Evolutionary conservation across 2,329 filamentous ascomycete genomes (phyloP), one percentile per base, ranked within the genome.

Genomic region (Colletotrichum truncatum): DNA sequence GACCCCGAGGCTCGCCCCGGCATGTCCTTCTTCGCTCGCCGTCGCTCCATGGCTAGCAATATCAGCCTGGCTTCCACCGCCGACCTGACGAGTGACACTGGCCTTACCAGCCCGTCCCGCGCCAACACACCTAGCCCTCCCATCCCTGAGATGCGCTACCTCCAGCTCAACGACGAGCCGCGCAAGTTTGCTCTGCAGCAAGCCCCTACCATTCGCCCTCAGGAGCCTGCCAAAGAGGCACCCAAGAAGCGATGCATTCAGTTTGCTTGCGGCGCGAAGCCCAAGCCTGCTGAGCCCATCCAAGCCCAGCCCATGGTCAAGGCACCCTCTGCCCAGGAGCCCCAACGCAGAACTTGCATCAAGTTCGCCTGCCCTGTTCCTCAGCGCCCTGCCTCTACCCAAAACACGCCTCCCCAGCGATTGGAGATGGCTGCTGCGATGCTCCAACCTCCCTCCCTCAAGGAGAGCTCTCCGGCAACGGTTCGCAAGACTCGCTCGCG

Each of bases 71-170:
- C 92, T 46, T 97, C 94, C 2, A 97, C 93, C 3, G 92, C 92
- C 36, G 95, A 98, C 69, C 84, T 98, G 62, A 98, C 94, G n/a
- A 98, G 94, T 78, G 96, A 98, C 73, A 96, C 93, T 63, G 94
- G 93, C 64, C 81, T 97, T 64, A 97, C 94, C 16, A 98, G 93
- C 73, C 94, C 95, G 41, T 91, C 93, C n/a, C 86, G 93, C 60
- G 93, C 93, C 34, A 93, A 89, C 76, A 95, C 93, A 0, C 93
- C 94, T 1, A 98, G 95, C 74, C 95, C 96, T 16, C 93, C 93
- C n/a, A 83, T 91, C 3, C 89, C 89, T 4, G 84, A 89, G 16
- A 82, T 87, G 55, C 79, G 81, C 18, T 82, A 84, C 58, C 74
- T 80, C 7, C 80, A 77, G 25, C 68, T 85, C 32, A 74, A 79